Evolutionary conservation across 2,329 filamentous ascomycete species (phyloP).

Genomic region (Lecanicillium sp.): DNA sequence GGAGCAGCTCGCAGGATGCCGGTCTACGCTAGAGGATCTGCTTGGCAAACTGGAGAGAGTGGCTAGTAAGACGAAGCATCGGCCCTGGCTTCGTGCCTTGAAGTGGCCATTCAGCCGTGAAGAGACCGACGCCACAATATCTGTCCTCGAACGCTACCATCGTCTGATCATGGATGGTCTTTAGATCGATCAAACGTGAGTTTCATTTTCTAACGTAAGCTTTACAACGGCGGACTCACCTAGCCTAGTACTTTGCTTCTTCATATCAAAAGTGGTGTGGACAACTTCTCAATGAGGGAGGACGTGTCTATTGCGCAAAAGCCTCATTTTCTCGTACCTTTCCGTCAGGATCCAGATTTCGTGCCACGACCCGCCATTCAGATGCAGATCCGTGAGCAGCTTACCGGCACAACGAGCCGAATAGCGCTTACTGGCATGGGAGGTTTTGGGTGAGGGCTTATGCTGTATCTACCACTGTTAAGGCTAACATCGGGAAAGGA

Average conservation of each 20-base stretch:
- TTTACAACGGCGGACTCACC: neutral
- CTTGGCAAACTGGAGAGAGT: neutral
- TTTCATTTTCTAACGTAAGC: neutral
- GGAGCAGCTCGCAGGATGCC: constrained; percentile 1
- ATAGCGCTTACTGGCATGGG: constrained; percentile 10
- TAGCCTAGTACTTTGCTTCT: constrained; percentile 5
- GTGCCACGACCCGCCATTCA: constrained; percentile 7
- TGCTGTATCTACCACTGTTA: neutral
- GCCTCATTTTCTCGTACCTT: constrained; percentile 8
- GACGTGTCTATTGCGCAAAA: constrained; percentile 3
- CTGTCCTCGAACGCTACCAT: constrained; percentile 4
- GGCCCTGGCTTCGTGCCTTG: constrained; percentile 3
- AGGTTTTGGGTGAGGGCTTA: constrained; percentile 6
- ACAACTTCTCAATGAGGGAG: neutral
- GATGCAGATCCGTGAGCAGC: constrained; percentile 7
- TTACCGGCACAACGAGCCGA: neutral
- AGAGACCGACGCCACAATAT: constrained; percentile 2
- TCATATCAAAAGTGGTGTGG: constrained; percentile 1
- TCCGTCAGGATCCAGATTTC: constrained; percentile 10
- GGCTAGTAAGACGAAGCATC: constrained; percentile 3
- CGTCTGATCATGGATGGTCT: constrained; percentile 6
- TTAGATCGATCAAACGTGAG: constrained; percentile 8
- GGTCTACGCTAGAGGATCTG: constrained; percentile 3
- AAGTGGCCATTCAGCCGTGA: constrained; percentile 6
- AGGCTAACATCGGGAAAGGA: constrained; percentile 8